Base-by-base conservation (phyloP, 2,329 filamentous ascomycete genomes). In the Aspergillus melleus region DNA sequence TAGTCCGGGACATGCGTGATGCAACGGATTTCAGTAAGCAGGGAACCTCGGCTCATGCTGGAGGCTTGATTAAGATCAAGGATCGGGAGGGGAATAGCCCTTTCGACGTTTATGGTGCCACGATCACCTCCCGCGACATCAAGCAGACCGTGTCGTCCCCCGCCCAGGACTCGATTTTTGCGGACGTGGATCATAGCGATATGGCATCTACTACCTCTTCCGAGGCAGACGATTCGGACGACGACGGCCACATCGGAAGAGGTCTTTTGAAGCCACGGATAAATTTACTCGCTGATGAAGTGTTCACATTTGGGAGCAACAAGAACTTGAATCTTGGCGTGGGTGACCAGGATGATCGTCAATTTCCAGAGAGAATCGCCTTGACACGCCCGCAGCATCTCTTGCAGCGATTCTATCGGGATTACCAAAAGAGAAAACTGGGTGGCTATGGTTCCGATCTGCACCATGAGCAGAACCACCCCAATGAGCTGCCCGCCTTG, bases 281-380 rank as follows among this genome's bases (percentile, higher is more conserved):
- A 26, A 74, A 72, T 66, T 66, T 88, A 26, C 74, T 80, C 22
- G 94, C 92, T 9, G 91, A 96, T 69, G 95, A 99, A 71, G 80
- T 97, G 0, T 98, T 92, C 70, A 89, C 92, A 1, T 97, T 98
- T 76, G 95, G 95, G 53, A 98, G 93, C 76, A 99, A 97, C 77
- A 96, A 95, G 71, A 99, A 99, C 67, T 78, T 96, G 10, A 95
- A 91, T 0, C 84, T 99, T 22, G 95, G 95, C 1, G 89, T 98
- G 61, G 93, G 93, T n/a, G 93, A 99, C 71, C 90, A 96, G 69
- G 92, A 97, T 73, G 94, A 99, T 72, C 88, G 95, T 3, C 93
- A 98, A 64, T 96, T 90, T 69, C 95, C 95, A 0, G 95, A 98
- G 73, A 89, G 92, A 10, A 87, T 97, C 11, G 80, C 83, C 32